Base-by-base conservation (phyloP, 768 basidiomycete genomes). In the Pulveroboletus ravenelii region DNA sequence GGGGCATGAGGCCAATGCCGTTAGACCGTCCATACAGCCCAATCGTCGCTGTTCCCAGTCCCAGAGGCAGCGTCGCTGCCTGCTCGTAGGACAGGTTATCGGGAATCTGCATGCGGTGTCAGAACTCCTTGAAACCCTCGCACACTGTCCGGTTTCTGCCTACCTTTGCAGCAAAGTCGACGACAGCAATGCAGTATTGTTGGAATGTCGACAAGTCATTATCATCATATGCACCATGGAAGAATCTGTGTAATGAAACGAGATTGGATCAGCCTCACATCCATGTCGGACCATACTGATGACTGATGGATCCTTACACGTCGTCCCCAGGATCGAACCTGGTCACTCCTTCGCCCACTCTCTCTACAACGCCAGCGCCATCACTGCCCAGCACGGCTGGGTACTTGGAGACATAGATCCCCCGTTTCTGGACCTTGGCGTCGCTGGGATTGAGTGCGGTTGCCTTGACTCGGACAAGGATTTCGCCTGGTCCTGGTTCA, bases 381-480 rank as follows among this genome's bases (percentile, higher is more conserved):
- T 83, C 81, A 9, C 61, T 66, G 1, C 81, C 81, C 0, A 77
- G 50, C 2, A 81, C 63, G 5, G 71, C 71, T 12, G 77, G 81
- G 53, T 65, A 81, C 15, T 68, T 55, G 20, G 70, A 66, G 36
- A 74, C 60, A 47, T 71, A 70, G 25, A 68, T 55, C 2, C 70
- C 71, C 42, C 66, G 66, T 43, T 63, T 71, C 49, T 76, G 76
- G 25, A 79, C 69, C 58, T 78, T 78, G 63, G 77, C 78, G 52
- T 82, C 81, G 13, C 72, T 70, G 2, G 81, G 81, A 53, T 81
- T 80, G 42, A 81, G 62, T 3, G 75, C 72, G 0, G 76, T 71
- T 5, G 80, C 69, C 38, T 70, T 64, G 47, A 80, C 61, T 59
- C 73, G 73, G 58, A 80, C 62, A 39, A 81, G 70, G 25, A 80